These are phyloP conservation scores for Sordariomycetes sp. DNA, from an alignment of 2,329 filamentous ascomycete species.

Conservation along the genomic window DNA sequence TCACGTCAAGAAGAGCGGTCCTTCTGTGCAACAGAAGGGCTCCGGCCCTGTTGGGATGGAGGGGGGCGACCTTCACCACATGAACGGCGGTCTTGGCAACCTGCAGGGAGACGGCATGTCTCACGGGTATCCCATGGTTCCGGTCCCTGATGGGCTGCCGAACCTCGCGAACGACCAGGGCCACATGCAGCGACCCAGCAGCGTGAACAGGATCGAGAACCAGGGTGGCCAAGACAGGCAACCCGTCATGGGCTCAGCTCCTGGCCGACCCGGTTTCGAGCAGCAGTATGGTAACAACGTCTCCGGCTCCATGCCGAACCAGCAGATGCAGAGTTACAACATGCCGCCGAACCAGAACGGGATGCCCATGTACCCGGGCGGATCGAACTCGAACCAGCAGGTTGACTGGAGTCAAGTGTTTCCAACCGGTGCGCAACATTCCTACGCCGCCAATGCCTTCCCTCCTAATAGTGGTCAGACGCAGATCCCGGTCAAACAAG, in stretches of 20 bases:
- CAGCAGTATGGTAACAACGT: constrained; percentile 49
- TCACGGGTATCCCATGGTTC: constrained; percentile 39
- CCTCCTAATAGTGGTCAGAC: constrained; percentile 57
- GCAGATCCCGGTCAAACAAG: constrained; percentile 60
- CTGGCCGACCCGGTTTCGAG: constrained; percentile 28
- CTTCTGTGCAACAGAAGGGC: constrained; percentile 40
- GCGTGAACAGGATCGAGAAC: constrained; percentile 47
- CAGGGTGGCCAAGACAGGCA: constrained; percentile 45
- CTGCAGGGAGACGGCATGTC: constrained; percentile 46
- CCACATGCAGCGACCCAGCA: constrained; percentile 51
- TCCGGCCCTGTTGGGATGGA: constrained; percentile 37
- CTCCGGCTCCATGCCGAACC: constrained; percentile 52
- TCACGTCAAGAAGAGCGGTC: constrained; percentile 68
- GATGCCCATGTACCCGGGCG: constrained; percentile 51
- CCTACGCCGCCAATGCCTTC: constrained; percentile 53
- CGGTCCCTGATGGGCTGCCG: constrained; percentile 46
- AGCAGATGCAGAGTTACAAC: constrained; percentile 54
- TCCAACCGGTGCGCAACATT: constrained; percentile 58
- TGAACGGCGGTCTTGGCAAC: constrained; percentile 50
- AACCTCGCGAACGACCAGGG: constrained; percentile 50
- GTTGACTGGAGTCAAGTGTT: constrained; percentile 74
- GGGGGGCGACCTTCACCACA: constrained; percentile 41
- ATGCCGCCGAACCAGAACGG: constrained; percentile 53
- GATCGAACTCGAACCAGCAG: constrained; percentile 50
- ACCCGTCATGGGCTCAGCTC: constrained; percentile 38